Conservation (phyloP, 331 rosid genomes). For the Quercus phellos region DNA sequence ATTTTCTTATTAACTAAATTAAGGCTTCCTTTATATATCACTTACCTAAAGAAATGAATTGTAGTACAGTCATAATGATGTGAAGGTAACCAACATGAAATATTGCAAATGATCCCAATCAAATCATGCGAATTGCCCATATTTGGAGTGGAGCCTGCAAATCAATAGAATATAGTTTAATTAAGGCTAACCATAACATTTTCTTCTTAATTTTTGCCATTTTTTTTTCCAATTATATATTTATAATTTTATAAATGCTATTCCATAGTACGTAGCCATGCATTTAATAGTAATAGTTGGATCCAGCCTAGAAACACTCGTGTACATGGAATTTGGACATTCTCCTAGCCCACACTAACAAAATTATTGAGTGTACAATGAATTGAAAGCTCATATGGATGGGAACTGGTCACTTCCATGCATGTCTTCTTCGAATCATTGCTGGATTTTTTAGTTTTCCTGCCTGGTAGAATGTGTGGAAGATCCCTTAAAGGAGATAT, state of each 20-base stretch:
- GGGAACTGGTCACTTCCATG: conserved; percentile 11
- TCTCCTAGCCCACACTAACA: conserved; percentile 33
- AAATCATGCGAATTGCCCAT: neutral
- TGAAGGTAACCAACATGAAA: neutral
- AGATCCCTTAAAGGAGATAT: neutral
- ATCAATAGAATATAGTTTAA: neutral
- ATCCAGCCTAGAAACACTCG: conserved; percentile 41
- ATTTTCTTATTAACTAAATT: neutral
- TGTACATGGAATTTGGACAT: conserved; percentile 38
- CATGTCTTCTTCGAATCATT: conserved; percentile 22
- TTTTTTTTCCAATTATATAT: too few relatives aligned
- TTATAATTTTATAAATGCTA: neutral
- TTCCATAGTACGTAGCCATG: neutral
- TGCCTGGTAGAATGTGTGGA: conserved; percentile 6
- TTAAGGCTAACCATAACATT: too few relatives aligned
- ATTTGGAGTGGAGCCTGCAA: conserved; percentile 14
- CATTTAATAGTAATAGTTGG: conserved; percentile 35
- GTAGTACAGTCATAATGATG: neutral
- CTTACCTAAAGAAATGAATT: neutral
- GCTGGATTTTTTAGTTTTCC: conserved; percentile 8
- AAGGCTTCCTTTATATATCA: neutral
- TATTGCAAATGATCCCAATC: neutral
- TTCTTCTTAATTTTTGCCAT: too few relatives aligned
- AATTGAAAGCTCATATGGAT: conserved; percentile 23
- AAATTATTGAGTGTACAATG: conserved; percentile 27